These are phyloP conservation scores for Alternaria ethzedia DNA, from an alignment of 2,329 filamentous ascomycete genomes.

Conservation along the genomic window DNA sequence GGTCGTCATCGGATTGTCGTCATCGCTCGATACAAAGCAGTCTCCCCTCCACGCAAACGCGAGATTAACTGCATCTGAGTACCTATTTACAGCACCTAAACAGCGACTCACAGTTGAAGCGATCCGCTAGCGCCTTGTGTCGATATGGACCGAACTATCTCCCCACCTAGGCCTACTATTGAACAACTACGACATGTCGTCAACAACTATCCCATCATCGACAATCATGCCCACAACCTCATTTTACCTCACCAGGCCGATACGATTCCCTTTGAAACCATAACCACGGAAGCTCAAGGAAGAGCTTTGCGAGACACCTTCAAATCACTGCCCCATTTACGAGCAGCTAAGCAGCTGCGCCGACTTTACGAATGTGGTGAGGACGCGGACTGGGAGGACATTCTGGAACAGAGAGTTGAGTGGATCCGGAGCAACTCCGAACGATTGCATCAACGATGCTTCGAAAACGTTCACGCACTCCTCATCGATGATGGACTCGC, in stretches of 20 bases:
- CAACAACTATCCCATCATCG: conserved; percentile 65
- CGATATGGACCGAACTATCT: conserved; percentile 25
- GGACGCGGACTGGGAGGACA: conserved; percentile 65
- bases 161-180: conserved; percentile 30
- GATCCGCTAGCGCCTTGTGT: neutral
- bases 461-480: conserved; percentile 74
- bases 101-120: neutral
- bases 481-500: conserved; percentile 79
- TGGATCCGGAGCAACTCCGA: conserved; percentile 56
- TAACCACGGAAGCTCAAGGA: conserved; percentile 76
- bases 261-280: conserved; percentile 64
- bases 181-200: conserved; percentile 44
- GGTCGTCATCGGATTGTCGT: neutral
- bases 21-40: neutral
- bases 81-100: neutral
- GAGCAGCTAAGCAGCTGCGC: conserved; percentile 72
- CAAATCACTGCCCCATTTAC: conserved; percentile 71
- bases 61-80: neutral
- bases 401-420: conserved; percentile 57
- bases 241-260: conserved; percentile 60
- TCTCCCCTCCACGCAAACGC: neutral
- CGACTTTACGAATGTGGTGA: conserved; percentile 64
- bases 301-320: conserved; percentile 68
- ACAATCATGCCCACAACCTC: conserved; percentile 75
- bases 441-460: conserved; percentile 67